Conservation (phyloP, 495 filamentous ascomycete species). For the Polyplosphaeria fusca region DNA sequence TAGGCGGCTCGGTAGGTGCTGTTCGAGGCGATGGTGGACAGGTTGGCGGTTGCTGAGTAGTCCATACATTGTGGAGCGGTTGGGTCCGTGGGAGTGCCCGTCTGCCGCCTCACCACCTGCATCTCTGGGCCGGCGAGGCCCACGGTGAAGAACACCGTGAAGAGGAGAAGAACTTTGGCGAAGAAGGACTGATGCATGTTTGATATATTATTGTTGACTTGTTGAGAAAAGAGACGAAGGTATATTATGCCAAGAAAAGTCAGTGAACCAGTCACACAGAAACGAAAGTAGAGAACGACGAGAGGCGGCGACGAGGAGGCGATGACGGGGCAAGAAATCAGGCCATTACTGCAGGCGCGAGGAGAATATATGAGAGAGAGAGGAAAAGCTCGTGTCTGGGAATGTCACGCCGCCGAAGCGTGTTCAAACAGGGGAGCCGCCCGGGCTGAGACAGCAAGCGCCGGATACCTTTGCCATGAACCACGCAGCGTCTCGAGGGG, state of each 20-base stretch:
- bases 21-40: conserved; percentile 38
- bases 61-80: conserved; percentile 26
- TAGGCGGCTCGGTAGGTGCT: conserved; percentile 40
- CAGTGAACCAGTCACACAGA: conserved; percentile 9
- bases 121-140: conserved; percentile 1
- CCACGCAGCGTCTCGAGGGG: neutral
- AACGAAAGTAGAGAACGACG: conserved; percentile 2
- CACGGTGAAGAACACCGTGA: conserved; percentile 11
- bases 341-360: neutral
- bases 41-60: conserved; percentile 35
- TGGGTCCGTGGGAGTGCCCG: conserved; percentile 10
- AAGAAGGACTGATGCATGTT: conserved; percentile 15
- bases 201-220: neutral
- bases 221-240: neutral
- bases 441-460: neutral
- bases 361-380: neutral
- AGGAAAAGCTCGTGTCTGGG: neutral
- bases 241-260: conserved; percentile 5
- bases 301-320: neutral
- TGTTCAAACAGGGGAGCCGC: conserved; percentile 1
- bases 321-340: neutral
- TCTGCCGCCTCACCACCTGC: neutral
- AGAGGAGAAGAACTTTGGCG: conserved; percentile 18
- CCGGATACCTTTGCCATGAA: neutral
- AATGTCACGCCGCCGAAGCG: neutral